Percentiles rank a stretch among this genome's conserved stretches.
Evolutionary conservation across 2,329 filamentous ascomycete species (phyloP).

Genomic region (Aotearoamyces nothofagi): DNA sequence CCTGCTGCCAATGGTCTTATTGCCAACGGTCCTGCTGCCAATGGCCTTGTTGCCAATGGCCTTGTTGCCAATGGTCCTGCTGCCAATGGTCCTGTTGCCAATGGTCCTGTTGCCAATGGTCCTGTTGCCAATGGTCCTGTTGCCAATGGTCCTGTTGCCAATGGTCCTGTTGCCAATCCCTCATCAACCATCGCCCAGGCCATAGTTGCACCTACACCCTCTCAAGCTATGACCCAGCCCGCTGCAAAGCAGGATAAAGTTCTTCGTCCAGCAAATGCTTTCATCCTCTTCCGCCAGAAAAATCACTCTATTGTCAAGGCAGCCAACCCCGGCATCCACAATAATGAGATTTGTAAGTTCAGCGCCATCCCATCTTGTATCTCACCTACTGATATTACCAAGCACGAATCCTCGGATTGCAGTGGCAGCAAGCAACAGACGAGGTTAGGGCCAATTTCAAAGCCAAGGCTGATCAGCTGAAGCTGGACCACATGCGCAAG

Average conservation of each 20-base stretch:
- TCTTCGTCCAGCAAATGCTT: constrained; percentile 26
- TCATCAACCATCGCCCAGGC: too few species aligned
- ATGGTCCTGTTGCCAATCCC: too few species aligned
- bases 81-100: too few species aligned
- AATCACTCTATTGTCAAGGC: constrained; percentile 21
- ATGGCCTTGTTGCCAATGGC: too few species aligned
- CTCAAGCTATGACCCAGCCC: too few species aligned
- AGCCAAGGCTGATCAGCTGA: constrained; percentile 2
- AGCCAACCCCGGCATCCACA: constrained; percentile 21
- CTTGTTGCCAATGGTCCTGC: too few species aligned
- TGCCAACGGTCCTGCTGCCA: too few species aligned
- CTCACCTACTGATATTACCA: constrained; percentile 1
- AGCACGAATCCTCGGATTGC: constrained; percentile 3
- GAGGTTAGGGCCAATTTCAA: constrained; percentile 4
- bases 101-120: too few species aligned
- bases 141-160: too few species aligned
- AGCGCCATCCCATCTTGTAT: not conserved
- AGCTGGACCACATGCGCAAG: constrained; percentile 5
- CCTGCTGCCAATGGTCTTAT: too few species aligned
- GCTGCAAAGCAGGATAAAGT: constrained; percentile 14
- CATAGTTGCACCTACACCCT: too few species aligned
- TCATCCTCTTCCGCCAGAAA: constrained; percentile 27
- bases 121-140: too few species aligned
- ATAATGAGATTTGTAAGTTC: constrained; percentile 28
- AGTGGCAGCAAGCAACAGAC: constrained; percentile 3